phyloP scores from a whole-genome alignment of 2,329 filamentous ascomycete genomes.

The Lasiodiplodia gonubiensis region DNA sequence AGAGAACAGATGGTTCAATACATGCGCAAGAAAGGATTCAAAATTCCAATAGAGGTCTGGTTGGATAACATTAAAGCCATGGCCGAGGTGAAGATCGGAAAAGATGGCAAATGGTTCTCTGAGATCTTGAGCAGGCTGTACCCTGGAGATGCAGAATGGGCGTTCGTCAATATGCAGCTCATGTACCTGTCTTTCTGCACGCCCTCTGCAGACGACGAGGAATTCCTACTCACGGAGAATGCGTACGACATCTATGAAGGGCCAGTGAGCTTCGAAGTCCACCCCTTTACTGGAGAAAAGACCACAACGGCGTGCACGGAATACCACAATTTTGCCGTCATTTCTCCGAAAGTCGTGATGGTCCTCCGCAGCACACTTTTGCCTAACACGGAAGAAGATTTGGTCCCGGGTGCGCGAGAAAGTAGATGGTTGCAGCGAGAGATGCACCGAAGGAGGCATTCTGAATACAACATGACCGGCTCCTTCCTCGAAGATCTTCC shows the following conservation, averaged over 20 bases:
- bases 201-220: constrained; percentile 35
- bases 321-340: constrained; percentile 31
- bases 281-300: constrained; percentile 22
- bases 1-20: constrained; percentile 37
- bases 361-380: constrained; percentile 34
- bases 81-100: constrained; percentile 41
- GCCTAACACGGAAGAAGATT: constrained; percentile 33
- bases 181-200: constrained; percentile 42
- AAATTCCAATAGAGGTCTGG: constrained; percentile 44
- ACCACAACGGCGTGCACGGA: constrained; percentile 28
- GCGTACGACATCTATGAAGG: constrained; percentile 42
- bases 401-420: neutral
- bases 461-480: constrained; percentile 3
- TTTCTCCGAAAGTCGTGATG: constrained; percentile 36
- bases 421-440: neutral
- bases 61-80: constrained; percentile 42
- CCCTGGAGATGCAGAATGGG: constrained; percentile 40
- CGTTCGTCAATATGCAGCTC: constrained; percentile 35
- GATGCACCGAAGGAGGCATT: neutral
- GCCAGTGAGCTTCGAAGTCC: constrained; percentile 25
- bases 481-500: constrained; percentile 32
- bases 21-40: constrained; percentile 39
- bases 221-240: constrained; percentile 45
- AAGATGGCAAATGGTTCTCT: constrained; percentile 36
- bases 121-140: constrained; percentile 37